Conservation (phyloP, 768 basidiomycete genomes). For the Antrodiella citrinella region DNA sequence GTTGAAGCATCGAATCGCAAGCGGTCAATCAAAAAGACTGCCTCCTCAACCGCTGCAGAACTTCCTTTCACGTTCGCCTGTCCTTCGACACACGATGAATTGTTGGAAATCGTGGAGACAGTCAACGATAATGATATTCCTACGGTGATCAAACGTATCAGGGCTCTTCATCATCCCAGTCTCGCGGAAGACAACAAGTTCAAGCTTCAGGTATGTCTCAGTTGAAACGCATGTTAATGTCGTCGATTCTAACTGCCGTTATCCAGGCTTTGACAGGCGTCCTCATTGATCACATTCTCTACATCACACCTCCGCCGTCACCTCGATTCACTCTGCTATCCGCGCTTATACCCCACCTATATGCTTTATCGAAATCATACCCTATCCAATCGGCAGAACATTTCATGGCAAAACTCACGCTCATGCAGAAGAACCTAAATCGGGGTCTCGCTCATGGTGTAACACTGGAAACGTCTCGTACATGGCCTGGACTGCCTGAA, state of each 20-base stretch:
- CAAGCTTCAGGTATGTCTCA: conserved; percentile 69
- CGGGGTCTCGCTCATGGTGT: conserved; percentile 72
- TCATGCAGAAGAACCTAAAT: conserved; percentile 93
- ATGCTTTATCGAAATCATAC: conserved; percentile 70
- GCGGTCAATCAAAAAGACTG: conserved; percentile 23
- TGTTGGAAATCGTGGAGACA: conserved; percentile 72
- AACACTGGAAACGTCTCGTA: conserved; percentile 52
- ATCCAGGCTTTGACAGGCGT: conserved; percentile 62
- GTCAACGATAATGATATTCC: conserved; percentile 67
- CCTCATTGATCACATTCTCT: conserved; percentile 83
- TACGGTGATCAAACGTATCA: conserved; percentile 82
- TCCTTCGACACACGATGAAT: conserved; percentile 79
- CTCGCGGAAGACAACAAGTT: conserved; percentile 86
- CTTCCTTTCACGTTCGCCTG: conserved; percentile 92
- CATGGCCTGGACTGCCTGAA: conserved; percentile 85
- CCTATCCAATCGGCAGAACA: conserved; percentile 71
- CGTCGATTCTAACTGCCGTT: neutral
- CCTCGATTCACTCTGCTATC: conserved; percentile 57
- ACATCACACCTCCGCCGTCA: conserved; percentile 55
- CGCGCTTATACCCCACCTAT: conserved; percentile 69
- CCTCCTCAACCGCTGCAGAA: conserved; percentile 33
- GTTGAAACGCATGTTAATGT: neutral
- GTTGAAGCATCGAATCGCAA: conserved; percentile 25
- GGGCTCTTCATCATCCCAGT: conserved; percentile 87
- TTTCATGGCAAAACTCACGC: conserved; percentile 71